These are phyloP conservation scores for Aeminium ludgeri DNA, from an alignment of 495 filamentous ascomycete genomes.

Conservation along the genomic window DNA sequence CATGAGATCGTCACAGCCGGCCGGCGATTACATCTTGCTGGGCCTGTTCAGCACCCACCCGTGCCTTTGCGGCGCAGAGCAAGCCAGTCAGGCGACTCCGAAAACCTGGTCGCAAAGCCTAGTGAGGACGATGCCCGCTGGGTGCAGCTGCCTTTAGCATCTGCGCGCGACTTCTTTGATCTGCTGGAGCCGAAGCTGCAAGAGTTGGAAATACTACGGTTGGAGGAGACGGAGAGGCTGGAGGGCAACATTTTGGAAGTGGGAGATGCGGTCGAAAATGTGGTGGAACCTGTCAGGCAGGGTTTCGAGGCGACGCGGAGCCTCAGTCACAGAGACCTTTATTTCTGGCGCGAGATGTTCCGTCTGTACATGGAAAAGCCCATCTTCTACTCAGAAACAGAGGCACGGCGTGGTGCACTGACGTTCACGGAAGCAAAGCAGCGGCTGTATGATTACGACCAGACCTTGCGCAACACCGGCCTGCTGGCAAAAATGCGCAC, in stretches of 20 bases:
- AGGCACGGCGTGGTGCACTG: constrained; percentile 40
- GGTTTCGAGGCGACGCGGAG: constrained; percentile 10
- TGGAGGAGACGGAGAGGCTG: constrained; percentile 37
- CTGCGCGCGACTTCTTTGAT: constrained; percentile 52
- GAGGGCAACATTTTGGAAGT: constrained; percentile 36
- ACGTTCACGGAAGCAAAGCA: constrained; percentile 35
- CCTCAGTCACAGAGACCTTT: constrained; percentile 34
- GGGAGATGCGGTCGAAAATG: constrained; percentile 36
- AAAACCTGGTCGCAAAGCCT: not conserved
- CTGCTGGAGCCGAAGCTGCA: constrained; percentile 44
- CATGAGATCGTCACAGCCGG: constrained; percentile 5
- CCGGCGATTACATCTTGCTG: constrained; percentile 1
- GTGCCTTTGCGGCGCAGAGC: not conserved
- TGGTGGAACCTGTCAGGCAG: constrained; percentile 40
- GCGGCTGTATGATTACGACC: constrained; percentile 17
- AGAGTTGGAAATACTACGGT: constrained; percentile 42
- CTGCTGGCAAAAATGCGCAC: constrained; percentile 41
- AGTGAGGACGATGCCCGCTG: constrained; percentile 5
- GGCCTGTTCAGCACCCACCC: constrained; percentile 1
- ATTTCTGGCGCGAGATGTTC: constrained; percentile 57
- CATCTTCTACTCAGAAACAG: constrained; percentile 57
- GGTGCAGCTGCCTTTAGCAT: constrained; percentile 48
- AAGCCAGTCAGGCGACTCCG: not conserved
- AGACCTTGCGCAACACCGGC: constrained; percentile 25
- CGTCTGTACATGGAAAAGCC: constrained; percentile 48